These are phyloP conservation scores for Ceriops zippeliana DNA, from an alignment of 345 rosid genomes.

Conservation along the genomic window DNA sequence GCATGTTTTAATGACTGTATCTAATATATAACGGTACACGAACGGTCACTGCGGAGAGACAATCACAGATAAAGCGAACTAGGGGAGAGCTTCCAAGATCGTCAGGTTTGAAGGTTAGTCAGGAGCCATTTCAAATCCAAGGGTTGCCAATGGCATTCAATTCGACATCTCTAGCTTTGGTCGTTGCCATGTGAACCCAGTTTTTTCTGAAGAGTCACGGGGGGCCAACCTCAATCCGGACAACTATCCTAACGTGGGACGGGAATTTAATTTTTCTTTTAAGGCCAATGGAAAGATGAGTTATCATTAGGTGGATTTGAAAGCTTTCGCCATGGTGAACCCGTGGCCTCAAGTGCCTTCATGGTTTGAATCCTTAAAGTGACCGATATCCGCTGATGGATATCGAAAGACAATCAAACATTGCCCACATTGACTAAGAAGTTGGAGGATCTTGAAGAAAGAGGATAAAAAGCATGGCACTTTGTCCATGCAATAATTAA, in stretches of 20 bases:
- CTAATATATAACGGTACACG: background rate
- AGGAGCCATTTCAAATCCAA: background rate
- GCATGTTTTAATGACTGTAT: too few relatives aligned
- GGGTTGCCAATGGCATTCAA: background rate
- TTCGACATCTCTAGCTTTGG: background rate
- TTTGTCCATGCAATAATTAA: too few relatives aligned
- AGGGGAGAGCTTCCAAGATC: conserved; percentile 14
- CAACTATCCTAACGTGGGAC: background rate
- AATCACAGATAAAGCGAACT: conserved; percentile 6
- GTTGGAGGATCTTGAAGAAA: background rate
- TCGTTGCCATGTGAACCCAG: conserved; percentile 14
- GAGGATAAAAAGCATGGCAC: background rate
- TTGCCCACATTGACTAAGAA: background rate
- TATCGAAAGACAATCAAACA: conserved; percentile 4
- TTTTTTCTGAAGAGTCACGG: conserved; percentile 14
- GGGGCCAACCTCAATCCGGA: background rate
- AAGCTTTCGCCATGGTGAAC: conserved; percentile 11
- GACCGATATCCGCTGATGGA: background rate
- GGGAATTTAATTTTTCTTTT: too few relatives aligned
- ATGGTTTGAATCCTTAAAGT: conserved; percentile 8
- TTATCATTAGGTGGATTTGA: conserved; percentile 11
- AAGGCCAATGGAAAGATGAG: conserved; percentile 4
- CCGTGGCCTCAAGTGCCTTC: conserved; percentile 8
- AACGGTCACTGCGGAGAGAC: background rate
- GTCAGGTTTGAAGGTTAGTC: background rate